Evolutionary conservation across 2,329 filamentous ascomycete genomes (phyloP).

Genomic region (Claviceps arundinis): DNA sequence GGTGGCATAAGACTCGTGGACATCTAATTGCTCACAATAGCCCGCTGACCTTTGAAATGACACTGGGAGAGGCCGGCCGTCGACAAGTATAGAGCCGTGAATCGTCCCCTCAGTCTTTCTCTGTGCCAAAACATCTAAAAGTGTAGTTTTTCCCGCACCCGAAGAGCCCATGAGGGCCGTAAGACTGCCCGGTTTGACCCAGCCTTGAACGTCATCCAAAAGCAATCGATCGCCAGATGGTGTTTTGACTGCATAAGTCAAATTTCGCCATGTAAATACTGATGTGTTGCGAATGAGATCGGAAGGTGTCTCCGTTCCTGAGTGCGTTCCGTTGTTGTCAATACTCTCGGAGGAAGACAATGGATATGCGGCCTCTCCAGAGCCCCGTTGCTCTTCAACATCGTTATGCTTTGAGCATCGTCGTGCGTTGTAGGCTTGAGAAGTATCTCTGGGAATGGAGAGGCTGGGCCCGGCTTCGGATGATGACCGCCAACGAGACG

Average conservation of each 20-base stretch:
- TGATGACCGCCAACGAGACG: slow-evolving; percentile 40
- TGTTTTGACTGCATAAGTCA: slow-evolving; percentile 55
- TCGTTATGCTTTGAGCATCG: slow-evolving; percentile 22
- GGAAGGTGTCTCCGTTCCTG: slow-evolving; percentile 5
- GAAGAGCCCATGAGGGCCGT: slow-evolving; percentile 72
- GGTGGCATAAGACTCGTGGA: slow-evolving; percentile 60
- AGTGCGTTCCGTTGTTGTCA: background rate
- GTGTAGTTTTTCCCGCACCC: slow-evolving; percentile 74
- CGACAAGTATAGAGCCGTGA: slow-evolving; percentile 60
- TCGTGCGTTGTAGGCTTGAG: slow-evolving; percentile 23
- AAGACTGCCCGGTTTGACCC: slow-evolving; percentile 68
- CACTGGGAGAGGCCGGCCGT: slow-evolving; percentile 55
- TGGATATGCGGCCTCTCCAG: slow-evolving; percentile 10
- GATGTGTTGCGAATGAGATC: slow-evolving; percentile 48
- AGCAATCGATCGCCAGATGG: slow-evolving; percentile 50
- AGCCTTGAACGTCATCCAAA: slow-evolving; percentile 69
- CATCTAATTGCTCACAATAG: slow-evolving; percentile 71
- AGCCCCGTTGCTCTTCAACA: slow-evolving; percentile 31
- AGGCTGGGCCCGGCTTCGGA: slow-evolving; percentile 40
- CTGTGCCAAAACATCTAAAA: slow-evolving; percentile 70
- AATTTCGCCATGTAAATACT: slow-evolving; percentile 62
- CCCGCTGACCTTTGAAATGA: slow-evolving; percentile 70
- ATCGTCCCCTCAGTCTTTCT: slow-evolving; percentile 69
- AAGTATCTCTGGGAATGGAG: slow-evolving; percentile 46
- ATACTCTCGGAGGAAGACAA: background rate